Evolutionary conservation across 768 basidiomycete genomes (phyloP), one percentile per base, ranked within the genome.

Genomic region (Lentinula guzmanii): DNA sequence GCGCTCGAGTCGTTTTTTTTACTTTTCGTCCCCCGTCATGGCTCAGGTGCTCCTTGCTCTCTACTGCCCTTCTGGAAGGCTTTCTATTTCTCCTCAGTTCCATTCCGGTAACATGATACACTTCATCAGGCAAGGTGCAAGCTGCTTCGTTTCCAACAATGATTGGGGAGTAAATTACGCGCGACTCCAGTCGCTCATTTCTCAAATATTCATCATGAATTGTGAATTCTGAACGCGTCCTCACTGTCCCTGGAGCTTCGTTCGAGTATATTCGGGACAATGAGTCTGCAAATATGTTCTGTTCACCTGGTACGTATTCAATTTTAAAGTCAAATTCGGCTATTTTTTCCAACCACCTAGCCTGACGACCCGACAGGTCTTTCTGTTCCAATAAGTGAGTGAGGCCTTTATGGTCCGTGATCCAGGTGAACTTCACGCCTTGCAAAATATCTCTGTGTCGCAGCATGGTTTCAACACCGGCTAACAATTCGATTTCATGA

Each of bases 401-500:
- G 5, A 59, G 31, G 8, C 56, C 58, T 16, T 59, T 59, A 37
- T 59, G 58, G 31, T 59, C 58, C 3, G 58, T 59, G 10, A 59
- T 34, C 58, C 58, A 59, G 5, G 18, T 59, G 11, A 78, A 77
- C 0, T 43, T 51, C 0, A 57, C 64, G 0, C 76, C 78, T 28
- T 70, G 71, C 1, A 78, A 45, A 4, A 75, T 64, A 41, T 74
- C 70, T 0, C 63, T 37, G 31, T 72, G 69, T 0, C 68, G 33
- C 4, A 73, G 61, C 71, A 77, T 71, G 0, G 73, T 70, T 41
- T 77, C 75, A 0, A 78, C 64, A 0, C 73, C 72, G 0, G 73
- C 74, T 0, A 79, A 57, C 65, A 78, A 65, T 37, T 79, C 75
- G 5, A 73, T 72, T 52, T 78, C 74, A 31, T 77, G 77, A 0